These are phyloP conservation scores for Leptographium wingfieldii DNA, from an alignment of 2,329 filamentous ascomycete species.

Conservation along the genomic window DNA sequence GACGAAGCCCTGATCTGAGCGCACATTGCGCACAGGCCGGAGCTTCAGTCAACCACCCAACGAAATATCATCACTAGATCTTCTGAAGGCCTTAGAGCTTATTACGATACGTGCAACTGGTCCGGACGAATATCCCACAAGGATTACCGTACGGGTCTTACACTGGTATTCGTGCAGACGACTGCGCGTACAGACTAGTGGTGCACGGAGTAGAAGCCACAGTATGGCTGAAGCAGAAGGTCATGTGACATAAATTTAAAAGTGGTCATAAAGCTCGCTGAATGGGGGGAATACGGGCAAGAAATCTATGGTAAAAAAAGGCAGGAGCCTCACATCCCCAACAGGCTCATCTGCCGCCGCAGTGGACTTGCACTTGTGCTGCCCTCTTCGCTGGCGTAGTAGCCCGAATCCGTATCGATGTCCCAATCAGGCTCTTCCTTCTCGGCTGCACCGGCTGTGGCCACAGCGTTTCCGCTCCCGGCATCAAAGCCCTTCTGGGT, in stretches of 20 bases:
- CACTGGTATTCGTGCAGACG: no score
- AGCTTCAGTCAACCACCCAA: no score
- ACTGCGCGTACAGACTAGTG: no score
- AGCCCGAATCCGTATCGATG: slow-evolving; percentile 78
- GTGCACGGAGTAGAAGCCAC: no score
- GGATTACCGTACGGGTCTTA: no score
- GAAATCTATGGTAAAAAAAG: background rate
- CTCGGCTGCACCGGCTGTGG: slow-evolving; percentile 26
- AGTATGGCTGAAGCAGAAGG: background rate
- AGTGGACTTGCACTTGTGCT: slow-evolving; percentile 55
- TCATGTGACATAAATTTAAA: background rate
- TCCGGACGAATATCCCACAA: no score
- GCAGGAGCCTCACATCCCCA: slow-evolving; percentile 38
- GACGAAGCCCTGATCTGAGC: no score
- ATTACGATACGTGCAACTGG: no score
- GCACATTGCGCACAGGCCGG: no score
- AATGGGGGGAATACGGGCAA: background rate
- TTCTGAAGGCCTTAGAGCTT: no score
- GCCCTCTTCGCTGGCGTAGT: slow-evolving; percentile 60
- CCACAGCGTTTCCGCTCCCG: slow-evolving; percentile 27
- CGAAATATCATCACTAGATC: no score
- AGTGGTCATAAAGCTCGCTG: background rate
- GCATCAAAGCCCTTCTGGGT: slow-evolving; percentile 80
- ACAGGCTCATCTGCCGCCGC: slow-evolving; percentile 59
- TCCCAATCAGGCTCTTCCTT: slow-evolving; percentile 64